These are phyloP conservation scores for Xylaria sp. DNA, from an alignment of 2,329 filamentous ascomycete species.

Conservation along the genomic window DNA sequence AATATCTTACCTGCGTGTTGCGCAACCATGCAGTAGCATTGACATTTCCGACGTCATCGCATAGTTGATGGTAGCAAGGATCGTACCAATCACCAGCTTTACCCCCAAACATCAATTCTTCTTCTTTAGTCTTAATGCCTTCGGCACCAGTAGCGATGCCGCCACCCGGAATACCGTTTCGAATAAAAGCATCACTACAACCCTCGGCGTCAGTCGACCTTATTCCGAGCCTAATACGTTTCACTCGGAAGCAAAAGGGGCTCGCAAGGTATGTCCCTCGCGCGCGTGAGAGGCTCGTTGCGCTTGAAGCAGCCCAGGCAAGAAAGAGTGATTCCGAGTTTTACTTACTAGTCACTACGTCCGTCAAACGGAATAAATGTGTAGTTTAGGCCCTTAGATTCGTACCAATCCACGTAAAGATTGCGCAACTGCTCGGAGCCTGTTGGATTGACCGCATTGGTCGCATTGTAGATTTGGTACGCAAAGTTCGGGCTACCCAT, in stretches of 20 bases:
- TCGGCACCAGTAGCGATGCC: conserved; percentile 76
- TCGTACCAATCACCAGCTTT: conserved; percentile 64
- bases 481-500: conserved; percentile 73
- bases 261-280: background rate
- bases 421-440: conserved; percentile 77
- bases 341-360: conserved; percentile 73
- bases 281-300: too few species aligned
- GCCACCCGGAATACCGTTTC: conserved; percentile 62
- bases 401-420: conserved; percentile 76
- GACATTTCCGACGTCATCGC: conserved; percentile 68
- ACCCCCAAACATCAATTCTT: conserved; percentile 65
- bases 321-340: background rate
- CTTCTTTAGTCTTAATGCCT: conserved; percentile 65
- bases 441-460: conserved; percentile 74
- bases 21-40: conserved; percentile 70
- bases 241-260: background rate
- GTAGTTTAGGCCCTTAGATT: conserved; percentile 69
- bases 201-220: background rate
- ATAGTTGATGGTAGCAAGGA: conserved; percentile 70
- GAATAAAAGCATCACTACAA: conserved; percentile 55
- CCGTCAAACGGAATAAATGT: conserved; percentile 81
- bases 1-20: conserved; percentile 65
- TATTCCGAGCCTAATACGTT: background rate
- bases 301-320: background rate
- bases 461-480: conserved; percentile 77